Evolutionary conservation across 1,139 yeast genomes (phyloP), one percentile per base, ranked within the genome.

Genomic region (Geotrichum restrictum): DNA sequence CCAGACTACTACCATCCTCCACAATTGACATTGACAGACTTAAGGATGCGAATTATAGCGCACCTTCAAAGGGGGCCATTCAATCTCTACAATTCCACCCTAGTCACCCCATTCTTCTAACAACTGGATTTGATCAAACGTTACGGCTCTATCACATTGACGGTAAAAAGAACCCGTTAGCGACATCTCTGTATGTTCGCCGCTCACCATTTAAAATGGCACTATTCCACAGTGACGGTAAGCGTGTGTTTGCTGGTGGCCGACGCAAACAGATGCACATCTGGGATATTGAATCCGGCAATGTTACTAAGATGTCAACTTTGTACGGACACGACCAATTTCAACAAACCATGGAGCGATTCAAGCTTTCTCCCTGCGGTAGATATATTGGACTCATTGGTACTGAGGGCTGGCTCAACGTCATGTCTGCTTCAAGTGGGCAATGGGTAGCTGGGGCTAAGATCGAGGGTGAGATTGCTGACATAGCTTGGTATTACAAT

Each of bases 91-190:
- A 85, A 11, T 93, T 93, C 77, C 98, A 94, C 67, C 88, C 87
- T 11, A 74, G 79, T 6, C 94, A 87, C 63, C 96, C 98, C 29
- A 72, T 94, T 42, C 71, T 93, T 46, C 71, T 93, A 56, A 86
- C 96, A 0, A 95, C 94, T 56, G 99, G 99, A 24, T 89, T 85
- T 65, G 99, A 94, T 67, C 79, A 88, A 62, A 86, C 97, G 0
- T 68, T 93, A 54, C 76, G 98, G 62, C 74, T 94, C 27, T 93
- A 83, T 67, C 95, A 93, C 64, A 81, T 91, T 55, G 98, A 93
- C 66, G 98, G 98, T n/a, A 87, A 85, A 65, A 67, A 72, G 55
- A 94, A 94, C 66, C 82, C 81, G 53, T 71, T 89, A 46, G 94
- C 91, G 16, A 84, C 96, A 2, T 84, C 96, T 40, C 73, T 93